Evolutionary conservation across 306 rosid species (phyloP).

Genomic region (Trifolium pratense): DNA sequence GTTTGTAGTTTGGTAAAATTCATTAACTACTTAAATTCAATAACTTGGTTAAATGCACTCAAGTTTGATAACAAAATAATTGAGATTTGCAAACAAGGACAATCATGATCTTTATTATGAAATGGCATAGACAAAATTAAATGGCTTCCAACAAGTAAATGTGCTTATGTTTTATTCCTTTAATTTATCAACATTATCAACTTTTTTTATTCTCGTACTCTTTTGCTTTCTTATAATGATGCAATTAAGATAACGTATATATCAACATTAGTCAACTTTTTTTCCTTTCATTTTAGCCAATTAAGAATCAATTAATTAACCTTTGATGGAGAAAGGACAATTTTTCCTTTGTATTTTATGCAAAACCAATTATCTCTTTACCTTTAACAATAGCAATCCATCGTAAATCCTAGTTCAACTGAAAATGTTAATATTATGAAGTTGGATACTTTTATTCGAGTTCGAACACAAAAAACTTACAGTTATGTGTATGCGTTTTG

Average conservation of each 20-base stretch:
- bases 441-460: too few relatives aligned
- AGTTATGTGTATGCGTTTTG: too few relatives aligned
- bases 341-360: slow-evolving; percentile 38
- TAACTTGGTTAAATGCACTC: slow-evolving; percentile 39
- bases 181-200: slow-evolving; percentile 39
- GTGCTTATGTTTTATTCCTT: slow-evolving; percentile 43
- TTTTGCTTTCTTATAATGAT: slow-evolving; percentile 51
- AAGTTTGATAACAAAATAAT: slow-evolving; percentile 44
- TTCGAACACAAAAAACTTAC: too few relatives aligned
- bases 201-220: slow-evolving; percentile 46
- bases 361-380: slow-evolving; percentile 8
- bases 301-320: slow-evolving; percentile 42
- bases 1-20: too few relatives aligned
- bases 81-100: slow-evolving; percentile 41
- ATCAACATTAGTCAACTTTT: slow-evolving; percentile 44
- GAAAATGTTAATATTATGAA: too few relatives aligned
- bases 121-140: slow-evolving; percentile 48
- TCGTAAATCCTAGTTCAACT: too few relatives aligned
- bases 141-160: slow-evolving; percentile 54
- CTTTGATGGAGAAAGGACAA: slow-evolving; percentile 37
- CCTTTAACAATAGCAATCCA: background rate
- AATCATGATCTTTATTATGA: slow-evolving; percentile 37
- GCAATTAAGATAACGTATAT: slow-evolving; percentile 55
- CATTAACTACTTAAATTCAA: too few relatives aligned
- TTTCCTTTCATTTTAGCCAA: slow-evolving; percentile 35